Evolutionary conservation across 2,329 filamentous ascomycete genomes (phyloP), one percentile per base, ranked within the genome.

Genomic region (Talaromyces sp.): DNA sequence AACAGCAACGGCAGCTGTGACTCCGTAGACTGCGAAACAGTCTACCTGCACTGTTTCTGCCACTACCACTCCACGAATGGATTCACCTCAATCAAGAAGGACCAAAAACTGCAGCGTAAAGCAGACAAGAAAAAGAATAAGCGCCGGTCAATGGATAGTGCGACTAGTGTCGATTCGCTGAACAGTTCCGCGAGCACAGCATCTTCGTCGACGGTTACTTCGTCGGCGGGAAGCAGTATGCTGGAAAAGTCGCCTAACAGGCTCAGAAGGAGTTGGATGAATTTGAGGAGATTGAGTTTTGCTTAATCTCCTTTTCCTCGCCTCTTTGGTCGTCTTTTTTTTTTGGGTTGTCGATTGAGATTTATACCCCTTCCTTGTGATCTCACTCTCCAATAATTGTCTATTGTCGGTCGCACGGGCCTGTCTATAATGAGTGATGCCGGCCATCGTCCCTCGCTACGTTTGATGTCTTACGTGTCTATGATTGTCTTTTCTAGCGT

Each of bases 21-120:
- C 11, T 74, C 74, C 1, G 58, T 76, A 17, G 72, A 70, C 40
- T 67, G 75, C n/a, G 74, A 79, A 59, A 76, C 74, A 2, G 75
- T 78, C 2, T 75, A 74, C 47, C 74, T 79, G 75, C 75, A 79
- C 51, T 78, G 76, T 61, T 79, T 77, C 69, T 78, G 77, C 68
- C 70, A 76, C 64, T 67, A 67, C 2, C 77, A 79, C 53, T 76
- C 65, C 75, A 29, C 74, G 70, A 10, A 74, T 67, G 22, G 70
- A 71, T 27, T 78, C 75, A 68, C 73, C 70, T 66, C 70, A 71
- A 2, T 72, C 76, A 70, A n/a, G 70, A 70, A 65, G 74, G 72
- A 65, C 65, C 67, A 45, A 67, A 71, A 31, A 58, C 10, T 58
- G 29, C 62, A 62, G 34, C 58, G 56, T 2, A 64, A 64, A 38